A percentile compares a stretch with the other conserved stretches of the same genome.
Conservation (phyloP, 495 filamentous ascomycete genomes). For the Aspergillus bertholletiae region DNA sequence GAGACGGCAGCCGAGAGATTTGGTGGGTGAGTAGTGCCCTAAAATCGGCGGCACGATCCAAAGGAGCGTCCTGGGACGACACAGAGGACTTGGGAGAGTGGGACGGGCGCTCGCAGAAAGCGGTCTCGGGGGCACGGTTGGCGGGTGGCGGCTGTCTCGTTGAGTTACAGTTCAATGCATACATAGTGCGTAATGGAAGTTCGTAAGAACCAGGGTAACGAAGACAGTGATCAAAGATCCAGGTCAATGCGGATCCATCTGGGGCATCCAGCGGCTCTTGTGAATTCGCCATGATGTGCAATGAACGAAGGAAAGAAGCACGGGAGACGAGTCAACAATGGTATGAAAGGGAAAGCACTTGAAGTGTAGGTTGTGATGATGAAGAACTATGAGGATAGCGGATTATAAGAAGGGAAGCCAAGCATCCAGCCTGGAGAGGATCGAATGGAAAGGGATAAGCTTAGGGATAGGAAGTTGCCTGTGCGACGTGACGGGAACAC, state of each 20-base stretch:
- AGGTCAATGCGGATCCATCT: constrained; percentile 46
- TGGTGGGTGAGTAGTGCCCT: constrained; percentile 59
- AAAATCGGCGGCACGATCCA: constrained; percentile 56
- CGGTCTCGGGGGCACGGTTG: constrained; percentile 28
- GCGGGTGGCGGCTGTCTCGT: constrained; percentile 35
- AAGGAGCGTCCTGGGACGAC: constrained; percentile 30
- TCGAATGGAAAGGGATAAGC: constrained; percentile 6
- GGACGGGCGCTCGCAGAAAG: constrained; percentile 32
- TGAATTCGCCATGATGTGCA: constrained; percentile 21
- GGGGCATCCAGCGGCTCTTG: constrained; percentile 21
- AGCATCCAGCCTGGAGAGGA: constrained; percentile 2
- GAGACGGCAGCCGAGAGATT: constrained; percentile 58
- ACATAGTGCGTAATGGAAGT: constrained; percentile 72
- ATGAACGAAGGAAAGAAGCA: not conserved
- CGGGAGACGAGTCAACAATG: not conserved
- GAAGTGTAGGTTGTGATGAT: not conserved
- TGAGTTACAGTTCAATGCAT: constrained; percentile 63
- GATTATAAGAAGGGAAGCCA: constrained; percentile 14
- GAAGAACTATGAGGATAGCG: constrained; percentile 2
- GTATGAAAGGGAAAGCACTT: not conserved
- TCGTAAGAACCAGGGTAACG: constrained; percentile 66
- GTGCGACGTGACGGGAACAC: constrained; percentile 21
- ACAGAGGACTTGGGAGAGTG: constrained; percentile 30
- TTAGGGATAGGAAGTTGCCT: constrained; percentile 9
- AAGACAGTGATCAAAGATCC: constrained; percentile 68